Conservation (phyloP, 257 asterid species). For the Solanum pimpinellifolium region DNA sequence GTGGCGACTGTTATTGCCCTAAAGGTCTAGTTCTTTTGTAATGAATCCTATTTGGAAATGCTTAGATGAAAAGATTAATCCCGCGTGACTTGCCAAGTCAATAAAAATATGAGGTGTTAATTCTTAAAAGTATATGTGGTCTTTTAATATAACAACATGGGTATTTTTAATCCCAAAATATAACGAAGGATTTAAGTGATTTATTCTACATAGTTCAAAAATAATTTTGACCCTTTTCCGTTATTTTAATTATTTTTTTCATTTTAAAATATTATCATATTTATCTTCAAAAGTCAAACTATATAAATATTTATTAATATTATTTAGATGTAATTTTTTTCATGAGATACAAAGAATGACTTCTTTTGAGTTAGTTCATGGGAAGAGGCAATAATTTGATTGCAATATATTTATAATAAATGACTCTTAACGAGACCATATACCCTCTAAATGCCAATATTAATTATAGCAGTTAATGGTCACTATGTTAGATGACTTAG, state of each 20-base stretch:
- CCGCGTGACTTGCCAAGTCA: no score
- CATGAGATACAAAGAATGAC: not conserved
- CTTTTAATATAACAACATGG: no score
- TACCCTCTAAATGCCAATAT: not conserved
- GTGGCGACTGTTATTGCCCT: no score
- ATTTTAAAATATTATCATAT: not conserved
- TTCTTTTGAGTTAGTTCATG: not conserved
- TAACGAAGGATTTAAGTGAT: accelerated
- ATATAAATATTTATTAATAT: not conserved
- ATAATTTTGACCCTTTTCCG: no score
- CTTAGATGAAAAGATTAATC: no score
- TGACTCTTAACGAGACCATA: not conserved
- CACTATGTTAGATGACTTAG: not conserved
- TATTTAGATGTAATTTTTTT: no score
- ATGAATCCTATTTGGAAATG: no score
- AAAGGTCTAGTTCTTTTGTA: no score
- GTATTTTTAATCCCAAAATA: no score
- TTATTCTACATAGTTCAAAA: accelerated
- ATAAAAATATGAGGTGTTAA: no score
- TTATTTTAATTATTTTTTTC: not conserved
- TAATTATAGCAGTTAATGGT: not conserved
- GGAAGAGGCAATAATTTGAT: not conserved
- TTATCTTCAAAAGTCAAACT: not conserved
- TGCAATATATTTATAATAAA: not conserved
- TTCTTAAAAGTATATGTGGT: no score